Evolutionary conservation across 2,329 filamentous ascomycete genomes (phyloP).

Genomic region (Bipolaris bicolor): DNA sequence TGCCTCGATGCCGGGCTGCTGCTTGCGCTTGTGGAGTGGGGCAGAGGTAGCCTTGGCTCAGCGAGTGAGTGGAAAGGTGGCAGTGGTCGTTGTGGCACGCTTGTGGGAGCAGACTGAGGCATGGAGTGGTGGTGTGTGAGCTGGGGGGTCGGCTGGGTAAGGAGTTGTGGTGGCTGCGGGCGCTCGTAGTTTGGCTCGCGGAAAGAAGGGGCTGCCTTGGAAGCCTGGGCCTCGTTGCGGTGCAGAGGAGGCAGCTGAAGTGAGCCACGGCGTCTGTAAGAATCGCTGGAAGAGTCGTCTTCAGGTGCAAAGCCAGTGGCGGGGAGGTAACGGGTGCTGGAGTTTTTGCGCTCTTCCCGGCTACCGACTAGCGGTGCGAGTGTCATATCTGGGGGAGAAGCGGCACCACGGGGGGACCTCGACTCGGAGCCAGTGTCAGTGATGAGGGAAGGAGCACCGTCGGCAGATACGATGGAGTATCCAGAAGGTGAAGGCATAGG

Average conservation of each 20-base stretch:
- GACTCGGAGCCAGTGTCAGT: constrained; percentile 66
- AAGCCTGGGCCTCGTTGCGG: constrained; percentile 24
- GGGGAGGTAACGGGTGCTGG: constrained; percentile 46
- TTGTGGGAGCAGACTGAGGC: constrained; percentile 34
- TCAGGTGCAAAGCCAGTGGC: constrained; percentile 48
- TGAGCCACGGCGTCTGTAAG: constrained; percentile 38
- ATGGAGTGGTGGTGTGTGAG: constrained; percentile 43
- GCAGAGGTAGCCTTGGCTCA: constrained; percentile 38
- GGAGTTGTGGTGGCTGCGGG: constrained; percentile 36
- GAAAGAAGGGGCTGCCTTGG: constrained; percentile 22
- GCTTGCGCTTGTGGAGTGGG: constrained; percentile 28
- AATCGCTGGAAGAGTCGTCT: constrained; percentile 39
- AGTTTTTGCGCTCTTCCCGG: constrained; percentile 47
- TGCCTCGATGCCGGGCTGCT: constrained; percentile 41
- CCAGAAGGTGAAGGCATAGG: constrained; percentile 68
- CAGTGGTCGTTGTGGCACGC: constrained; percentile 36
- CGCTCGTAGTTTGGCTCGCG: constrained; percentile 37
- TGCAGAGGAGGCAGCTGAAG: constrained; percentile 45
- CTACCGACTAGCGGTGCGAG: constrained; percentile 46
- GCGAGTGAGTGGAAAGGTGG: constrained; percentile 43
- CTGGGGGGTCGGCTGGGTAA: constrained; percentile 41
- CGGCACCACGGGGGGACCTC: constrained; percentile 53
- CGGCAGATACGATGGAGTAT: constrained; percentile 67
- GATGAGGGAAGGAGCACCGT: constrained; percentile 70
- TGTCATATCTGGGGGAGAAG: constrained; percentile 55